Percentiles rank a stretch among this genome's conserved stretches.
These are phyloP conservation scores for Canna indica DNA, from an alignment of 176 grass and related monocot genomes.

Conservation along the genomic window DNA sequence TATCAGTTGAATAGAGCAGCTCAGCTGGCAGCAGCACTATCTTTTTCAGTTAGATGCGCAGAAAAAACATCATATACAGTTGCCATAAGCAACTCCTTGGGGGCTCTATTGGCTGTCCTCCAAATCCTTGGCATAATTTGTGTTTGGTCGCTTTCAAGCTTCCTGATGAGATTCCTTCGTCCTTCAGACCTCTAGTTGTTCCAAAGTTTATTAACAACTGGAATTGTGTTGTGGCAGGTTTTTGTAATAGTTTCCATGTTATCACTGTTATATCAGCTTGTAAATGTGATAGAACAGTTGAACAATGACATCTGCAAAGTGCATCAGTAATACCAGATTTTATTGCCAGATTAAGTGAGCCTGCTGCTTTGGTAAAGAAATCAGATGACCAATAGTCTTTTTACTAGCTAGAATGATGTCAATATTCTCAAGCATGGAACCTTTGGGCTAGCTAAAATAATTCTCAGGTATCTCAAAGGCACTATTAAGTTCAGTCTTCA, in stretches of 20 bases:
- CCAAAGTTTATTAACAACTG: neutral
- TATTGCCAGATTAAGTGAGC: neutral
- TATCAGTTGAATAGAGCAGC: slow-evolving; percentile 96
- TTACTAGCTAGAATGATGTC: too few relatives aligned
- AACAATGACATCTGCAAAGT: neutral
- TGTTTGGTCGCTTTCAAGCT: slow-evolving; percentile 92
- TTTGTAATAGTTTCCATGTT: neutral
- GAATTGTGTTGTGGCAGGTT: neutral
- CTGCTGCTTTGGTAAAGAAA: too few relatives aligned
- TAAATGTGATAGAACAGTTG: neutral
- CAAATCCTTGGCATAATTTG: slow-evolving; percentile 88
- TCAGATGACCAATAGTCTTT: too few relatives aligned
- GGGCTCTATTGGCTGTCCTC: slow-evolving; percentile 65
- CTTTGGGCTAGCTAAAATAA: too few relatives aligned
- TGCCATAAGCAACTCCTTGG: slow-evolving; percentile 86
- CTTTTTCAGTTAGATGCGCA: slow-evolving; percentile 74
- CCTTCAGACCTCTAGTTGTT: slow-evolving; percentile 26
- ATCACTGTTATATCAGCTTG: neutral
- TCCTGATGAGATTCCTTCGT: slow-evolving; percentile 95
- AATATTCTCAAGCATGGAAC: too few relatives aligned
- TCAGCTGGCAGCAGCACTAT: slow-evolving; percentile 74
- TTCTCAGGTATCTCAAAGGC: too few relatives aligned
- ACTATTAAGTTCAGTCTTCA: too few relatives aligned
- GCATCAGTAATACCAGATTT: neutral
- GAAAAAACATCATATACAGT: slow-evolving; percentile 69